Evolutionary conservation across 345 rosid genomes (phyloP).

Genomic region (Mercurialis annua): DNA sequence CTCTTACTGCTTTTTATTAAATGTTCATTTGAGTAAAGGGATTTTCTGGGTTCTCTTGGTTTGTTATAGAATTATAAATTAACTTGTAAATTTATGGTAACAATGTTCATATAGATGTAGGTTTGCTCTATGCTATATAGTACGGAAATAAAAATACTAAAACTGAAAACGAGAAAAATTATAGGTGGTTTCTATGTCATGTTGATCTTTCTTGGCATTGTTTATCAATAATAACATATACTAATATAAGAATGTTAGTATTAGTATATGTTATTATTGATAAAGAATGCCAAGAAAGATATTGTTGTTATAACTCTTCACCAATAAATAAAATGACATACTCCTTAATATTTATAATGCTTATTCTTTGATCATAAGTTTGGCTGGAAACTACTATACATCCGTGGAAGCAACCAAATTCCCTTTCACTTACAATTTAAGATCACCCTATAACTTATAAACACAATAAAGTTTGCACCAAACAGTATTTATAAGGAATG

Average conservation of each 20-base stretch:
- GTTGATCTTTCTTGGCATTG: conserved; percentile 12
- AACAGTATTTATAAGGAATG: no score
- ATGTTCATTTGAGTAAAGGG: no score
- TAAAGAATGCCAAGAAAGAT: no score
- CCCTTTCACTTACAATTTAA: background rate
- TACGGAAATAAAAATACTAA: background rate
- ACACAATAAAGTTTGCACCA: no score
- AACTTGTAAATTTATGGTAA: conserved; percentile 20
- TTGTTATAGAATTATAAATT: no score
- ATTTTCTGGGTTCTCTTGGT: no score
- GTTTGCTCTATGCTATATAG: background rate
- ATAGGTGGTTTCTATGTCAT: conserved; percentile 1
- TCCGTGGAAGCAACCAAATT: background rate
- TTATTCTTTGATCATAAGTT: conserved; percentile 34
- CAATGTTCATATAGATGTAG: conserved; percentile 10
- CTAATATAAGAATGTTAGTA: no score
- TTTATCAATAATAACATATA: background rate
- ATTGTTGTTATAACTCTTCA: conserved; percentile 21
- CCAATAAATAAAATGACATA: conserved; percentile 14
- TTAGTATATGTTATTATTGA: no score
- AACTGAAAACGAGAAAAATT: background rate
- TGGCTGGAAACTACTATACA: conserved; percentile 10
- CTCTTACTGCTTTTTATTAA: no score
- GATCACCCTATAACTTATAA: background rate
- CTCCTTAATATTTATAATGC: conserved; percentile 1